Conservation (phyloP, 257 asterid species). For the Primulina tabacum region DNA sequence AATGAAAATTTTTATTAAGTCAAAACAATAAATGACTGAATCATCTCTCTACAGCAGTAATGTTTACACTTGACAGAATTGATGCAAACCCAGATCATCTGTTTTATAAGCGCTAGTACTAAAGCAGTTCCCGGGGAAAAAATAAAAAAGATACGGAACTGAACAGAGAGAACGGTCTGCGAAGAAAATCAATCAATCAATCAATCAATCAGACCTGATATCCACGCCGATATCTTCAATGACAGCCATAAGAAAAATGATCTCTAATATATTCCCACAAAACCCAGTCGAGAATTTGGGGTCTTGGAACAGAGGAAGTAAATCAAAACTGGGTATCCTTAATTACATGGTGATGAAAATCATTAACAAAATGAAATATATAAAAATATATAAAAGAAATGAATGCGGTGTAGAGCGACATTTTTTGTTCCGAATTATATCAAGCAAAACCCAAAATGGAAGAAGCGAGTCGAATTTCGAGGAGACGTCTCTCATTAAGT, state of each 20-base stretch:
- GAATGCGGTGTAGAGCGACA: too few species aligned
- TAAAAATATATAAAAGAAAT: neutral
- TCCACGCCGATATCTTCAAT: conserved; percentile 39
- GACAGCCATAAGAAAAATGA: conserved; percentile 19
- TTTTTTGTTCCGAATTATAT: too few species aligned
- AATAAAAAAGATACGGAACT: neutral
- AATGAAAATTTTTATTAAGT: neutral
- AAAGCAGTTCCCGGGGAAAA: neutral
- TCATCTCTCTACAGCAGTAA: conserved; percentile 5
- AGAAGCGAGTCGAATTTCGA: too few species aligned
- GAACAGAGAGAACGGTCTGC: neutral
- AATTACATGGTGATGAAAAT: neutral
- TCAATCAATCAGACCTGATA: conserved; percentile 32
- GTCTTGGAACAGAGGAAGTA: neutral
- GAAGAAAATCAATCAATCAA: conserved; percentile 5
- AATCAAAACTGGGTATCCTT: neutral
- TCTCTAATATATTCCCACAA: conserved; percentile 8
- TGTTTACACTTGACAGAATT: neutral
- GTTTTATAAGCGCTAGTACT: neutral
- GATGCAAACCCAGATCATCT: neutral
- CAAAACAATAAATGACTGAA: conserved; percentile 2
- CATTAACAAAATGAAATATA: too few species aligned
- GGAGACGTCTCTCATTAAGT: too few species aligned
- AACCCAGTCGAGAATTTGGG: conserved; percentile 20
- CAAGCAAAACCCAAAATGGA: too few species aligned